Evolutionary conservation across 129 eudicot species (phyloP).

Genomic region (Daucus carota): DH1_v3.0 NC_030381.2:53850001-53850500

Average conservation of each 20-base stretch:
- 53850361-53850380: neutral
- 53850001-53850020: neutral
- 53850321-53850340: too few relatives aligned
- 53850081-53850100: neutral
- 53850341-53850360: too few relatives aligned
- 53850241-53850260: neutral
- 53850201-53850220: constrained; percentile 6
- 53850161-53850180: neutral
- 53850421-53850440: too few relatives aligned
- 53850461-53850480: too few relatives aligned
- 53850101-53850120: neutral
- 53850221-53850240: neutral
- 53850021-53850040: neutral
- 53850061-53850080: neutral
- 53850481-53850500: too few relatives aligned
- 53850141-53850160: neutral
- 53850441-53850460: too few relatives aligned
- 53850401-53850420: too few relatives aligned
- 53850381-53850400: neutral
- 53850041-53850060: neutral
- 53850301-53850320: too few relatives aligned
- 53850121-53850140: neutral
- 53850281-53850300: too few relatives aligned
- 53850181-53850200: neutral
- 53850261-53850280: neutral